Percentiles rank a stretch among this genome's conserved stretches.
Evolutionary conservation across 2,329 filamentous ascomycete species (phyloP).

Genomic region (Phaeomoniella chlamydospora): DNA sequence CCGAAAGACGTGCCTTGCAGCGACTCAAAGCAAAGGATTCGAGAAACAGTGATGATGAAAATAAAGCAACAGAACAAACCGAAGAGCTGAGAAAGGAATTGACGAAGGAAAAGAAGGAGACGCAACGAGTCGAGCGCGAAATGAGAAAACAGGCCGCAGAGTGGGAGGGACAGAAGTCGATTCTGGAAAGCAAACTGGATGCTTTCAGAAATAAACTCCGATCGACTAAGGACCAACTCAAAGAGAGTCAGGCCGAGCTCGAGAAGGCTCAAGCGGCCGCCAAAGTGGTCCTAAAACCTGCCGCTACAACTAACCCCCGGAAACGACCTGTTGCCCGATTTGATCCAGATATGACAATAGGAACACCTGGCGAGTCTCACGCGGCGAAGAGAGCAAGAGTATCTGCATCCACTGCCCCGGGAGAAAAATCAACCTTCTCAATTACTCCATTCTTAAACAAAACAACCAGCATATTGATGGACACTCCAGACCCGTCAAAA

Average conservation of each 20-base stretch:
- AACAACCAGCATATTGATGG: slow-evolving; percentile 43
- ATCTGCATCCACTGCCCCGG: slow-evolving; percentile 45
- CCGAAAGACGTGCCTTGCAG: slow-evolving; percentile 58
- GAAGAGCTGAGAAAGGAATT: slow-evolving; percentile 36
- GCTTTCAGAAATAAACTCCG: slow-evolving; percentile 56
- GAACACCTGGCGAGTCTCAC: slow-evolving; percentile 34
- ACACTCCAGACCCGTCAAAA: slow-evolving; percentile 19
- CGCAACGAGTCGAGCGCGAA: slow-evolving; percentile 31
- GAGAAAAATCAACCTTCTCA: slow-evolving; percentile 84
- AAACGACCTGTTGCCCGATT: slow-evolving; percentile 29
- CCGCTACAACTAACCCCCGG: slow-evolving; percentile 13
- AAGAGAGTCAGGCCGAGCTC: slow-evolving; percentile 42
- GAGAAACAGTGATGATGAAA: slow-evolving; percentile 31
- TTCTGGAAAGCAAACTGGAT: slow-evolving; percentile 57
- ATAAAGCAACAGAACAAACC: slow-evolving; percentile 23
- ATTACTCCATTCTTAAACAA: slow-evolving; percentile 87
- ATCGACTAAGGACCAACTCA: slow-evolving; percentile 57
- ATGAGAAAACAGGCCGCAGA: slow-evolving; percentile 43
- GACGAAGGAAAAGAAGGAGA: slow-evolving; percentile 34
- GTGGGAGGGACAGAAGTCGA: slow-evolving; percentile 45
- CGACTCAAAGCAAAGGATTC: slow-evolving; percentile 36
- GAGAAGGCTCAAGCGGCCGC: slow-evolving; percentile 24
- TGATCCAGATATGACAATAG: slow-evolving; percentile 30
- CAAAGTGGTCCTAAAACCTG: slow-evolving; percentile 13
- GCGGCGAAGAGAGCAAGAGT: slow-evolving; percentile 40